These are phyloP conservation scores for Fusarium brachygibbosum DNA, from an alignment of 2,329 filamentous ascomycete genomes.

Conservation along the genomic window DNA sequence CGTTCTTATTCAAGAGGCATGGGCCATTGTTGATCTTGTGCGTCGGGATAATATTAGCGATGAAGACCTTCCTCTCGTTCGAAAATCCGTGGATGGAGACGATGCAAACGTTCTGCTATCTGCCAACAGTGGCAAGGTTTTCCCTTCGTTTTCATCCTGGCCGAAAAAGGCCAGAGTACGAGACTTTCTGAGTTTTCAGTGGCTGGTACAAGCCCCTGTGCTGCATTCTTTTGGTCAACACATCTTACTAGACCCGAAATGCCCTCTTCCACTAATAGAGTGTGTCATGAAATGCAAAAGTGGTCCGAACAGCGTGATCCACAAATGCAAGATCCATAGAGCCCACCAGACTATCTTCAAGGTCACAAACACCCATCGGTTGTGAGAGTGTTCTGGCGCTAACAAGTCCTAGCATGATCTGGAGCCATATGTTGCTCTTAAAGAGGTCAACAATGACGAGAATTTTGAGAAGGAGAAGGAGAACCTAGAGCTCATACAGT, in stretches of 20 bases:
- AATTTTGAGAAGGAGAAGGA: slow-evolving; percentile 17
- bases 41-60: slow-evolving; percentile 16
- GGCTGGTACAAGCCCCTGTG: slow-evolving; percentile 34
- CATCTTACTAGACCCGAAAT: neutral
- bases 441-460: slow-evolving; percentile 6
- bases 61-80: slow-evolving; percentile 27
- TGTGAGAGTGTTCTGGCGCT: fast-evolving
- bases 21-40: slow-evolving; percentile 4
- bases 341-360: slow-evolving; percentile 8
- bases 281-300: neutral
- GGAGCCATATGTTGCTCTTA: slow-evolving; percentile 16
- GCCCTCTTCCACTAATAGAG: slow-evolving; percentile 10
- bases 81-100: neutral
- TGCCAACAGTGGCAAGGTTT: neutral
- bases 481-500: slow-evolving; percentile 11
- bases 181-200: slow-evolving; percentile 26
- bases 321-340: slow-evolving; percentile 16
- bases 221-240: slow-evolving; percentile 6
- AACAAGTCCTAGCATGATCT: neutral
- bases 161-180: neutral
- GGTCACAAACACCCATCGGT: neutral
- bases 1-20: slow-evolving; percentile 21
- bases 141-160: slow-evolving; percentile 9
- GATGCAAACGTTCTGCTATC: slow-evolving; percentile 14
- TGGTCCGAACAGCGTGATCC: neutral